These are phyloP conservation scores for Fragaria iinumae DNA, from an alignment of 306 rosid species.

Conservation along the genomic window DNA sequence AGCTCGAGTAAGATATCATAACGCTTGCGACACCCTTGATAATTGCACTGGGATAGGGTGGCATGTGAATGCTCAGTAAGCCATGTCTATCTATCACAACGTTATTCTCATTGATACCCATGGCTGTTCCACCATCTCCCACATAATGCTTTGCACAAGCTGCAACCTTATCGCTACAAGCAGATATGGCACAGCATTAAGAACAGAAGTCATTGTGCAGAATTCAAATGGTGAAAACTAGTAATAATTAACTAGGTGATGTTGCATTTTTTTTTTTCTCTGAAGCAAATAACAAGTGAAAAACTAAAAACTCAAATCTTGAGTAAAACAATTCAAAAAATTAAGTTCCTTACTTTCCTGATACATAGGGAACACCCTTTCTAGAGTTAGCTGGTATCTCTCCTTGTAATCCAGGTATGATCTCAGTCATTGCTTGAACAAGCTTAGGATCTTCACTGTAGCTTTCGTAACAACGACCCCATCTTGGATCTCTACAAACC, in stretches of 20 bases:
- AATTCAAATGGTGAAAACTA: not conserved
- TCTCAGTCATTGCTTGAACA: conserved; percentile 34
- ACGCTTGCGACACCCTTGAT: conserved; percentile 35
- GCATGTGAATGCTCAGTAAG: conserved; percentile 38
- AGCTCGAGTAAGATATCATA: conserved; percentile 43
- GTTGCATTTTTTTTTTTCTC: not conserved
- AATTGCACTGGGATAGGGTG: conserved; percentile 28
- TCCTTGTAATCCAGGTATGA: conserved; percentile 39
- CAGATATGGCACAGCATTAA: not conserved
- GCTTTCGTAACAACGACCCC: conserved; percentile 46
- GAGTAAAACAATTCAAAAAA: not conserved
- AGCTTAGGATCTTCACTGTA: conserved; percentile 35
- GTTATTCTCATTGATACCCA: not conserved
- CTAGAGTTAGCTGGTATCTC: conserved; percentile 31
- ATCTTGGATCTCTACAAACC: conserved; percentile 49
- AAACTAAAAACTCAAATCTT: not conserved
- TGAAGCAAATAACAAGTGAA: not conserved
- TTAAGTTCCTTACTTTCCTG: conserved; percentile 28
- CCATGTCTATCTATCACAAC: conserved; percentile 1
- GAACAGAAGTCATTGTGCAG: not conserved
- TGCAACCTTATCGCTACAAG: conserved; percentile 26
- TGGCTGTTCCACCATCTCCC: conserved; percentile 41
- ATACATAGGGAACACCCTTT: conserved; percentile 33
- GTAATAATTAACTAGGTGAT: not conserved
- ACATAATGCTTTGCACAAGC: conserved; percentile 42